Evolutionary conservation across 768 basidiomycete genomes (phyloP).

Genomic region (Exsudoporus frostii): DNA sequence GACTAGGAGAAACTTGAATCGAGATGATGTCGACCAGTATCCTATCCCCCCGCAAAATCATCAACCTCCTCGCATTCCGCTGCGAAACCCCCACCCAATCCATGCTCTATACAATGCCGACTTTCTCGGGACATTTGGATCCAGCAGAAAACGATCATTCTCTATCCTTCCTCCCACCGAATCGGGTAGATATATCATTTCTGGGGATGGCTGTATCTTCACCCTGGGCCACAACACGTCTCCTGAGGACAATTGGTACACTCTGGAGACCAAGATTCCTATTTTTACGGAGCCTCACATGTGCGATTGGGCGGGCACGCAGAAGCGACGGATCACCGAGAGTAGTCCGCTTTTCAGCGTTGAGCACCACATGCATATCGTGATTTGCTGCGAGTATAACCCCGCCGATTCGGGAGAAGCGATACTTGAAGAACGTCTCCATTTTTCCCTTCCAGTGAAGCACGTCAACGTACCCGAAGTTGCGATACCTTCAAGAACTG

Average conservation of each 20-base stretch:
- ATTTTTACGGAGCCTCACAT: slow-evolving; percentile 11
- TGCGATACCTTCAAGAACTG: neutral
- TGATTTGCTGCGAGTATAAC: slow-evolving; percentile 57
- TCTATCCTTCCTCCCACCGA: slow-evolving; percentile 48
- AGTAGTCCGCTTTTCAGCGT: slow-evolving; percentile 57
- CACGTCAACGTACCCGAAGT: slow-evolving; percentile 44
- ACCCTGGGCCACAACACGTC: slow-evolving; percentile 21
- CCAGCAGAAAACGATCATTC: slow-evolving; percentile 36
- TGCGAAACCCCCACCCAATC: slow-evolving; percentile 53
- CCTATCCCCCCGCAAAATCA: slow-evolving; percentile 52
- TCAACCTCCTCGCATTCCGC: slow-evolving; percentile 64
- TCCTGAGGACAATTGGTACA: slow-evolving; percentile 26
- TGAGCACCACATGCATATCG: slow-evolving; percentile 49
- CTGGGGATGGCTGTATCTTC: slow-evolving; percentile 51
- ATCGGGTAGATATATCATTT: slow-evolving; percentile 46
- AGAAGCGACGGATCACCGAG: slow-evolving; percentile 41
- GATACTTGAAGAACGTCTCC: slow-evolving; percentile 27
- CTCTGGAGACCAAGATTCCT: slow-evolving; percentile 21
- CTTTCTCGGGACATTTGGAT: slow-evolving; percentile 29
- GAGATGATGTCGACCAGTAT: slow-evolving; percentile 42
- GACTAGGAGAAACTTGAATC: slow-evolving; percentile 41
- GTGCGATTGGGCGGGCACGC: slow-evolving; percentile 31
- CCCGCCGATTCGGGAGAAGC: slow-evolving; percentile 33
- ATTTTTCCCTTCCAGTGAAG: slow-evolving; percentile 46
- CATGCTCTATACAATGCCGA: slow-evolving; percentile 46